Base-by-base conservation (phyloP, 2,329 filamentous ascomycete genomes). In the Ophiostoma himal-ulmi region DNA sequence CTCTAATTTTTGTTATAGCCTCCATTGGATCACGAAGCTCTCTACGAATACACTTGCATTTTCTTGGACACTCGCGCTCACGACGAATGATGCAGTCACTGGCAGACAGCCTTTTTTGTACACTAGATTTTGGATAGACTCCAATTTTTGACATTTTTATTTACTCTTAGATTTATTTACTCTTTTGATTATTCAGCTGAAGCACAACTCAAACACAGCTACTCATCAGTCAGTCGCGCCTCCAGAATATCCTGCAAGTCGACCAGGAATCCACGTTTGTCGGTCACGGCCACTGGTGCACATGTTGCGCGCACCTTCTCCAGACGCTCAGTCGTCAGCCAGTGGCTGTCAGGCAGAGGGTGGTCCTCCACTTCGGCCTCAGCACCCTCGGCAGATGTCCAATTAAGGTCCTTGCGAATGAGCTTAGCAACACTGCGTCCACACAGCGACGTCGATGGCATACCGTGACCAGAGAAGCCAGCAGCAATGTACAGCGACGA, bases 381-480 rank as follows among this genome's bases (percentile, higher is more conserved):
- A n/a, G 78, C 78, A 0, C 10, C 30, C n/a, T 4, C 39, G 14
- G 48, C 36, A 26, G n/a, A 34, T 11, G 34, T 14, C 54, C 65
- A 68, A 5, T 41, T 68, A 26, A 73, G 68, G 13, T 76, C 78
- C 14, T 75, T 74, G 75, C 14, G 75, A 30, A 91, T 85, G 82
- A 90, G 84, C 66, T 85, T 80, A 11, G 86, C 89, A 14, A 87
- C 85, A 1, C 87, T 87, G 71, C 88, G 85, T 1, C 85, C 91
- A 74, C 86, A 88, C 57, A 92, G 80, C 73, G 88, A 88, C 20
- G 89, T 87, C 74, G 89, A 88, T 26, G 91, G 90, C 90, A 93
- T 93, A 0, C 91, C 91, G 77, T 94, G 91, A 0, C 88, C 89
- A 5, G 89, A 90, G 75, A 90, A 92, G 3, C 88, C 90, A 2